Evolutionary conservation across 2,329 filamentous ascomycete species (phyloP).

Genomic region (Colletotrichum costaricense): DNA sequence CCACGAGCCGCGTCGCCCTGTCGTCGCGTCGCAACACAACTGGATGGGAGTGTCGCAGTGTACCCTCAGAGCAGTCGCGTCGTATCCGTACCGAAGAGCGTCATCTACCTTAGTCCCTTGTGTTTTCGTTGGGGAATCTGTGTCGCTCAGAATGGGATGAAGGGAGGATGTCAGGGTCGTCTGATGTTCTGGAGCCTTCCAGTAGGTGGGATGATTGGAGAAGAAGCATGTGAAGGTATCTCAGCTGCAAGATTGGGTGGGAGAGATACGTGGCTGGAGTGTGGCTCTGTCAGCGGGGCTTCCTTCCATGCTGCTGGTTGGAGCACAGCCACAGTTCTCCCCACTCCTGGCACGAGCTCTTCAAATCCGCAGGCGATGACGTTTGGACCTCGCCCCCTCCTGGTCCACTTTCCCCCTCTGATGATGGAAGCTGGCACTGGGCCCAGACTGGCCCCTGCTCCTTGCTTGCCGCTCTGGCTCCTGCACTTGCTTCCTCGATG

Average conservation of each 20-base stretch:
- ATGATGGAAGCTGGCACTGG: neutral
- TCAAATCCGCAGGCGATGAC: conserved; percentile 26
- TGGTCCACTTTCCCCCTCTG: neutral
- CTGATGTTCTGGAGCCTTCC: conserved; percentile 28
- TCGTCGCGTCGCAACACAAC: conserved; percentile 17
- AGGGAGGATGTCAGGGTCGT: conserved; percentile 7
- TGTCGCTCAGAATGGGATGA: neutral
- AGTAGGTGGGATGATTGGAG: neutral
- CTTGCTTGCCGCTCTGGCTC: conserved; percentile 4
- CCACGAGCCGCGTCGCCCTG: conserved; percentile 28
- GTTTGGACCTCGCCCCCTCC: conserved; percentile 24
- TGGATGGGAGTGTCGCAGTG: neutral
- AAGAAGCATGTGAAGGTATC: conserved; percentile 30
- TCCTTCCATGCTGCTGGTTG: neutral
- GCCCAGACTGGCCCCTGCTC: conserved; percentile 23
- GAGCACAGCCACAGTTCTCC: conserved; percentile 10
- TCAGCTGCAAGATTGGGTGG: no score
- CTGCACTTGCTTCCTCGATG: neutral
- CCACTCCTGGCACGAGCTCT: conserved; percentile 29
- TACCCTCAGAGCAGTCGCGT: neutral
- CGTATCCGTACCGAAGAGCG: conserved; percentile 15
- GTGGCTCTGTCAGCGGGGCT: conserved; percentile 2
- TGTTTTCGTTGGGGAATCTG: neutral
- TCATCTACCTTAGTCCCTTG: neutral
- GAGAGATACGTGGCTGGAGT: conserved; percentile 6